Percentiles rank a stretch among this genome's conserved stretches.
Conservation (phyloP, 176 grass and related monocot genomes). For the Oryza longistaminata region DNA sequence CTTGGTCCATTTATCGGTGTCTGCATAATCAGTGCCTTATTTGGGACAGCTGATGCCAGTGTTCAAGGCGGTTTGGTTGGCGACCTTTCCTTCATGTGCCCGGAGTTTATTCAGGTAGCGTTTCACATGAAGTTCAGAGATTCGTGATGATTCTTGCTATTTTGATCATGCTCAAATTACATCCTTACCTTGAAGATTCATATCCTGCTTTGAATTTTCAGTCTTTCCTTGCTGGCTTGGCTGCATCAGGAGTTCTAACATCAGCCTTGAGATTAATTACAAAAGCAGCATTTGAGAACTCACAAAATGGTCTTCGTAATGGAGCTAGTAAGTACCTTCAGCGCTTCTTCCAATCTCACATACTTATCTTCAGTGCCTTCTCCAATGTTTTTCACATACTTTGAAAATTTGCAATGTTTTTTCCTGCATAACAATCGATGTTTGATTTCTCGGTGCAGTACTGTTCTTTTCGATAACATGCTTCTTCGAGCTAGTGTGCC, state of each 20-base stretch:
- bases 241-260: conserved; percentile 63
- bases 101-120: conserved; percentile 85
- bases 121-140: conserved; percentile 1
- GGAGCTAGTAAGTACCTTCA: conserved; percentile 56
- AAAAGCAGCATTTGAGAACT: conserved; percentile 77
- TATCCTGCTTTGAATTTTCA: conserved; percentile 33
- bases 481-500: conserved; percentile 60
- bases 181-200: background rate
- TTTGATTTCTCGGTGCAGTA: conserved; percentile 37
- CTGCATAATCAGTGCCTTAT: conserved; percentile 73
- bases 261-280: conserved; percentile 74
- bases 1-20: conserved; percentile 77
- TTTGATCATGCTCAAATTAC: conserved; percentile 9
- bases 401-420: background rate
- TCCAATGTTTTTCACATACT: no score
- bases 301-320: conserved; percentile 68
- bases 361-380: background rate
- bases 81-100: conserved; percentile 91
- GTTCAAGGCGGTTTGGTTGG: conserved; percentile 92
- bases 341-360: background rate
- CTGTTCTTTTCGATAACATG: conserved; percentile 72
- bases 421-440: background rate
- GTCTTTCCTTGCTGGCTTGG: conserved; percentile 69
- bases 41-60: conserved; percentile 87
- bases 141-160: conserved; percentile 29